Base-by-base conservation (phyloP, 441 rosid species). In the Arabidopsis lyrata region DNA sequence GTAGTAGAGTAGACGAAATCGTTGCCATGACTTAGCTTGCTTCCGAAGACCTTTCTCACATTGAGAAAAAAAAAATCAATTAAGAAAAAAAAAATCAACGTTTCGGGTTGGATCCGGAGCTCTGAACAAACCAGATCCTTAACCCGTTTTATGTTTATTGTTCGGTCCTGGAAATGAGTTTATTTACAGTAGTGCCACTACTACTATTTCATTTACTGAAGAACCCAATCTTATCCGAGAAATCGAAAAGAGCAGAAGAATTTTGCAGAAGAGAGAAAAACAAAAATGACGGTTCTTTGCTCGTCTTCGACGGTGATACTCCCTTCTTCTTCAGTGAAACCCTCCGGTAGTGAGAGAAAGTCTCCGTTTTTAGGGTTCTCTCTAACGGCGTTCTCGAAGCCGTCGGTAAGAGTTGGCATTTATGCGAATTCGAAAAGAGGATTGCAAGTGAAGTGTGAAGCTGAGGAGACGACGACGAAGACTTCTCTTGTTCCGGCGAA, bases 401-500 rank as follows among this genome's bases (percentile, higher is more conserved):
- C 82, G 41, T 63, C 63, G 13, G 66, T 44, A 24, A 78, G 42
- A 59, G 59, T 78, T 4, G 38, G 70, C 31, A 71, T 68, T 44
- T 63, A 80, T 12, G 49, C 67, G 13, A 75, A 35, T 38, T 9
- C 73, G 44, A 72, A 41, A 29, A 83, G 85, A 45, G 66, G 83
- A 55, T 80, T 86, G 27, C 77, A 59, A 66, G 87, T 89, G 76
- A 83, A 87, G 62, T 87, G 85, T 74, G 78, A 78, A 63, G 47
- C 69, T 8, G 85, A 85, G 83, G 82, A 81, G 53, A 7, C 78
- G 32, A 53, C 39, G 15, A 75, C 44, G 20, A n/a, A n/a, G n/a
- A 76, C 82, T 38, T 62, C 95, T 74, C 75, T 79, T 65, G 86
- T 92, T 18, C 95, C 97, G 11, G 80, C 82, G 15, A 92, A 92